Evolutionary conservation across 2,329 filamentous ascomycete genomes (phyloP).

Genomic region (Aspergillus chevalieri): DNA sequence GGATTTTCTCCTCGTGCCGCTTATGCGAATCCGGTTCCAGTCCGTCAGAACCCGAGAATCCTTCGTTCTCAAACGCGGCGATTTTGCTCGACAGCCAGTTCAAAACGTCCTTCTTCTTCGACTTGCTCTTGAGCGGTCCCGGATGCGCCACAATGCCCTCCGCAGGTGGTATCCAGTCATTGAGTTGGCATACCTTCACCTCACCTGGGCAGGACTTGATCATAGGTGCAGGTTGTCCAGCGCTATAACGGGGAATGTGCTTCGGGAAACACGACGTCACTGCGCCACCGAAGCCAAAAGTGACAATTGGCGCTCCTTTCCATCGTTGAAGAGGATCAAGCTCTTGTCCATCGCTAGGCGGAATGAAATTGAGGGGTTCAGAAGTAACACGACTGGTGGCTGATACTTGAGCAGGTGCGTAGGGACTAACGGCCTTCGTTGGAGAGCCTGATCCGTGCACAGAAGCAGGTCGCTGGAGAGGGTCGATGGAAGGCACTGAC

Average conservation of each 20-base stretch:
- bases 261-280: slow-evolving; percentile 82
- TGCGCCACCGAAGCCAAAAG: slow-evolving; percentile 80
- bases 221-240: slow-evolving; percentile 65
- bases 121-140: slow-evolving; percentile 79
- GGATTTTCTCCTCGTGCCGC: slow-evolving; percentile 67
- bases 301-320: slow-evolving; percentile 81
- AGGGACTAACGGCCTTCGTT: slow-evolving; percentile 30
- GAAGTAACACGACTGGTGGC: slow-evolving; percentile 40
- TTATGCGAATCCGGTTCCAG: slow-evolving; percentile 51
- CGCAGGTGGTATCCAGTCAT: slow-evolving; percentile 63
- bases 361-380: slow-evolving; percentile 50
- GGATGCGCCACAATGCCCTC: slow-evolving; percentile 77
- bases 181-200: slow-evolving; percentile 69
- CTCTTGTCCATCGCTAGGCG: slow-evolving; percentile 50
- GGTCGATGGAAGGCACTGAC: slow-evolving; percentile 38
- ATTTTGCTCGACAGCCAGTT: slow-evolving; percentile 76
- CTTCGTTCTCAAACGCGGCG: slow-evolving; percentile 58
- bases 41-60: slow-evolving; percentile 44
- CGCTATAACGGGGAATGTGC: slow-evolving; percentile 77
- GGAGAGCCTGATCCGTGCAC: slow-evolving; percentile 43
- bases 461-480: slow-evolving; percentile 50
- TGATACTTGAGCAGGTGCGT: slow-evolving; percentile 27
- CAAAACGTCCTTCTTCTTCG: slow-evolving; percentile 90
- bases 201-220: slow-evolving; percentile 78
- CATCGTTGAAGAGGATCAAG: slow-evolving; percentile 78